Evolutionary conservation across 2,329 filamentous ascomycete genomes (phyloP), one percentile per base, ranked within the genome.

Genomic region (Pyrenochaeta sp.): DNA sequence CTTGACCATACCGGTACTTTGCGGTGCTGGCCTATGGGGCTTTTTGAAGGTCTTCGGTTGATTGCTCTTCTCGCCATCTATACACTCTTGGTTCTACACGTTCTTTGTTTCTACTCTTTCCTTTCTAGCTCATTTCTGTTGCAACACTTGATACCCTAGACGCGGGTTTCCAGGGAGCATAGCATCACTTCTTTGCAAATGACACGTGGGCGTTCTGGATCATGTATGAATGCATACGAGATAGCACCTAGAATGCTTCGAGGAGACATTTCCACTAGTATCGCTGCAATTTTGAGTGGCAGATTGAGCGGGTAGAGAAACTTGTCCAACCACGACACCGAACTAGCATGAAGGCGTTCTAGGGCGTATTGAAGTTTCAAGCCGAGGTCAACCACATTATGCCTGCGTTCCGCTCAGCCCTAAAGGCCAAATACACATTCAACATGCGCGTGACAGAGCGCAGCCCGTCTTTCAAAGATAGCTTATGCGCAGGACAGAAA

Each of bases 1-100:
- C 78, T 82, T 99, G 69, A 98, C 94, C 49, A 99, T 99, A 77
- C 95, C 95, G 2, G 88, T 96, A 27, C 83, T 99, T 49, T 97
- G 92, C 74, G 93, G 93, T 25, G 79, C 92, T 45, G 93, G 93
- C 6, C 88, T 99, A 60, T 97, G 91, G 90, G 91, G 90, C 0
- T 97, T 99, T 77, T 84, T 98, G 69, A 96, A 91, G 80, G 77
- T 93, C 48, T 97, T 97, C 83, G 90, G 89, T 34, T 76, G 44
- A 62, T 40, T 2, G 3, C 30, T 28, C 39, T 36, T 39, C 27
- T 40, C 45, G 3, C 13, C 10, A 46, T 25, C n/a, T 36, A 44
- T 46, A 54, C 27, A 24, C 44, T 52, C 22, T 52, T 15, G 34
- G 22, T 50, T 57, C 39, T 59, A 54, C 10, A 47, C 56, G 19